Conservation (phyloP, 306 rosid species). For the Cucurbita moschata region DNA sequence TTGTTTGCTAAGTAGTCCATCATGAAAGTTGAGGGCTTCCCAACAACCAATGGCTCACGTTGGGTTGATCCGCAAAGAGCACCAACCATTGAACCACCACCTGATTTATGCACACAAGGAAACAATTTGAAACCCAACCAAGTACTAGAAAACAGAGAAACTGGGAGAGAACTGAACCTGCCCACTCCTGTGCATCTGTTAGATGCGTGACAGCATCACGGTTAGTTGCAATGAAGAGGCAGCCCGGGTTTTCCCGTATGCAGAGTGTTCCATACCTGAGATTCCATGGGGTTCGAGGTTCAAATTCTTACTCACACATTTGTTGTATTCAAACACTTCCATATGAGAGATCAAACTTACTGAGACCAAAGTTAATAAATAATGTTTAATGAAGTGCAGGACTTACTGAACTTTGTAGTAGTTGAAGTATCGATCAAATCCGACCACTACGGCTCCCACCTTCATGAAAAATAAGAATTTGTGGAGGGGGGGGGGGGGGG, state of each 20-base stretch:
- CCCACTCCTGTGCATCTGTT: conserved; percentile 99
- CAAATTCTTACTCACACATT: neutral
- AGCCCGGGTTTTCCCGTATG: conserved; percentile 95
- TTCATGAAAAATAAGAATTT: conserved; percentile 1
- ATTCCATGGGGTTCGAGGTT: neutral
- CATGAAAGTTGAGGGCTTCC: conserved; percentile 98
- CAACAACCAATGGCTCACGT: conserved; percentile 90
- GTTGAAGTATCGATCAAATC: conserved; percentile 95
- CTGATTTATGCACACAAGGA: conserved; percentile 21
- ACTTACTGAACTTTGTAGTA: conserved; percentile 96
- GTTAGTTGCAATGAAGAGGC: conserved; percentile 94
- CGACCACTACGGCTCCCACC: conserved; percentile 99
- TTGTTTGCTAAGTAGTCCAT: conserved; percentile 81
- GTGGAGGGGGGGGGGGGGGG: no score
- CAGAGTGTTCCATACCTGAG: conserved; percentile 85
- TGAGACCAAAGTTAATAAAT: neutral
- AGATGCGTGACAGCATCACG: conserved; percentile 98
- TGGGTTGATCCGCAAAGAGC: conserved; percentile 81
- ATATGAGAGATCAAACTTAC: no score
- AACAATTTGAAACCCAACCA: neutral
- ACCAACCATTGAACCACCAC: conserved; percentile 98
- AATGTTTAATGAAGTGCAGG: neutral
- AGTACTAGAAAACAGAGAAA: neutral
- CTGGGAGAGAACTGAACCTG: conserved; percentile 39
- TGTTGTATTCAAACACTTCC: neutral